Evolutionary conservation across 2,329 filamentous ascomycete species (phyloP), one percentile per base, ranked within the genome.

Genomic region (Rhynchosporium agropyri): DNA sequence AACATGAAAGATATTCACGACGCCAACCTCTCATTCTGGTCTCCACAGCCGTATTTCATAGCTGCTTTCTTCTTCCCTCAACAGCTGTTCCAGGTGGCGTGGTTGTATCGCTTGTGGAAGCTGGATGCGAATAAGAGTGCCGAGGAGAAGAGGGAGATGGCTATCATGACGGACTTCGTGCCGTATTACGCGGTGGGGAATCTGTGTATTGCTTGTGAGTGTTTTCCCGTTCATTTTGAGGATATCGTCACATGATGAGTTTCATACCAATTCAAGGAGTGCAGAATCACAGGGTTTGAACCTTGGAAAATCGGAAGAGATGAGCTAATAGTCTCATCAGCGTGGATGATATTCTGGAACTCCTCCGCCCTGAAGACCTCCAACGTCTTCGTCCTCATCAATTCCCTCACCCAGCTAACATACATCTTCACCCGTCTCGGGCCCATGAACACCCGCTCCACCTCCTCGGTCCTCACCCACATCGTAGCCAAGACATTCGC

Each of bases 301-400:
- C 20, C 20, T 20, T 20, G 20, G 20, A 1, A 20, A 20, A 20
- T 20, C 20, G 20, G 20, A 20, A 20, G 20, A 20, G 20, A 20
- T 20, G 20, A 20, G 20, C 20, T 20, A 20, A 20, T 20, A 20
- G 20, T 20, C 20, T 20, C 20, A 20, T 20, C 20, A 79, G 78
- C 79, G 3, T 85, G 83, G 83, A 85, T 86, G 83, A 79, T 86
- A 68, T 85, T 85, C 76, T 87, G 84, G 84, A 86, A 86, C 68
- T 68, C 77, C 1, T 77, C 79, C 3, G 70, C 79, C 28, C 77
- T 87, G 4, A 78, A 80, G 60, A 78, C 78, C 0, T 76, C 81
- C 31, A 84, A 86, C 68, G 66, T 83, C 38, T 86, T 86, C 67
- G 84, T 86, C 48, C 72, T 81, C 26, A 74, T 83, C 72, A 87